Percentiles rank a stretch among this genome's conserved stretches.
phyloP scores from a whole-genome alignment of 2,329 filamentous ascomycete species.

The Aspergillus pseudotamarii region DNA sequence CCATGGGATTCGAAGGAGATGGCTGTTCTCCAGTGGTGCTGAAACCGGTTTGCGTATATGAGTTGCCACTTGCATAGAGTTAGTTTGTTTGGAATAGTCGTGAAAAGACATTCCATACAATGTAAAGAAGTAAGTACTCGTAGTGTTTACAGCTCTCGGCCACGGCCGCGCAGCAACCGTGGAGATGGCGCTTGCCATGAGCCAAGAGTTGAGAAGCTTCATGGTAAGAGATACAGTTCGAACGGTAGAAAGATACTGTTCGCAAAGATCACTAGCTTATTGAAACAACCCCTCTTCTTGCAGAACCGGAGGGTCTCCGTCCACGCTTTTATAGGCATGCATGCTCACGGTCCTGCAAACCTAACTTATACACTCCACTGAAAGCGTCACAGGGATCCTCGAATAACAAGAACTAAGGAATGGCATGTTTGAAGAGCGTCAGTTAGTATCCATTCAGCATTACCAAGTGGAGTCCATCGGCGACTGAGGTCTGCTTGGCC shows the following conservation, averaged over 20 bases:
- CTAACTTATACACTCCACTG: background rate
- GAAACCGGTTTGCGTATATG: slow-evolving; percentile 64
- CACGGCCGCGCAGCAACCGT: slow-evolving; percentile 23
- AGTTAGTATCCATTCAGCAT: background rate
- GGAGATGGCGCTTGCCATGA: slow-evolving; percentile 13
- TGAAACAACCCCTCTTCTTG: background rate
- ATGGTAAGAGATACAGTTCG: slow-evolving; percentile 3
- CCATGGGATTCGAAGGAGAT: slow-evolving; percentile 57
- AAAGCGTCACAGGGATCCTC: background rate
- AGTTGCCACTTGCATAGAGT: slow-evolving; percentile 53
- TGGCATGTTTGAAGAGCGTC: background rate
- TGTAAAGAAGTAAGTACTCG: slow-evolving; percentile 43
- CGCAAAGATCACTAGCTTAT: background rate
- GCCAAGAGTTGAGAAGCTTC: slow-evolving; percentile 14
- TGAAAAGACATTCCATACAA: slow-evolving; percentile 34
- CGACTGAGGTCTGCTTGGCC: background rate
- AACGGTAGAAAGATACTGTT: background rate
- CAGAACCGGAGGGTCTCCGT: background rate
- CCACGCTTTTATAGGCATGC: background rate
- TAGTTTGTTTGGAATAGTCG: background rate
- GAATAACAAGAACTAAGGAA: background rate
- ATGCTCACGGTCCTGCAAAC: background rate
- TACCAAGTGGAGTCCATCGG: background rate
- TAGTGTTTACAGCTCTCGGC: slow-evolving; percentile 9
- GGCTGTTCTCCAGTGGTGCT: slow-evolving; percentile 56